Evolutionary conservation across 2,329 filamentous ascomycete genomes (phyloP), one percentile per base, ranked within the genome.

Genomic region (Arthrocladium fulminans): DNA sequence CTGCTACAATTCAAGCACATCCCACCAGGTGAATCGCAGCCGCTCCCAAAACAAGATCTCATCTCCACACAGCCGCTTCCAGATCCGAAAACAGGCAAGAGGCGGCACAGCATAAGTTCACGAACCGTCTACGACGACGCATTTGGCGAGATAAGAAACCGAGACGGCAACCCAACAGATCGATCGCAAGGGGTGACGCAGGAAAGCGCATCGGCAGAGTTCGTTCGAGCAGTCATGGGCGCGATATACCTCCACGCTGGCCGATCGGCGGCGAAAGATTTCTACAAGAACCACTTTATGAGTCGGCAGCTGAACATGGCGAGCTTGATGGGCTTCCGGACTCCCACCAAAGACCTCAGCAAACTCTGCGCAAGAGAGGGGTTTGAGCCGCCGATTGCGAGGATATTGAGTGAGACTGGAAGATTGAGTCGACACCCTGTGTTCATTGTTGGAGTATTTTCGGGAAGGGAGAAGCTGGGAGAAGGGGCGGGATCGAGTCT

Each of bases 371-470:
- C 81, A 4, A 76, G 92, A 52, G 92, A 98, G 71, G 83, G 85
- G 54, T 97, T 97, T 67, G 86, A 94, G 58, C 66, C 80, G 7
- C 92, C 92, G 1, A 78, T 96, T 22, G 92, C 92, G 13, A 80
- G 89, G 49, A 77, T 98, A 47, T 77, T 95, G 59, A 87, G 83
- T 59, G 92, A 98, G 73, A 97, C 92, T 2, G 92, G 92, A 64
- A 81, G 92, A 50, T 67, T 77, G 57, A 92, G 85, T 60, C 80
- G 85, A 64, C 86, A 86, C 51, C 90, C 92, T 13, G 92, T 98
- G 13, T 97, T 84, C 61, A 81, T 96, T 24, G 89, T 98, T 12
- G 92, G 90, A 50, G 89, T 98, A 53, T 98, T 85, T 72, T 94
- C 86, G 57, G 92, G 90, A 45, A 74, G 76, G 52, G 89, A 98